Evolutionary conservation across 2,329 filamentous ascomycete genomes (phyloP), one percentile per base, ranked within the genome.

Genomic region (Fusarium algeriense): DNA sequence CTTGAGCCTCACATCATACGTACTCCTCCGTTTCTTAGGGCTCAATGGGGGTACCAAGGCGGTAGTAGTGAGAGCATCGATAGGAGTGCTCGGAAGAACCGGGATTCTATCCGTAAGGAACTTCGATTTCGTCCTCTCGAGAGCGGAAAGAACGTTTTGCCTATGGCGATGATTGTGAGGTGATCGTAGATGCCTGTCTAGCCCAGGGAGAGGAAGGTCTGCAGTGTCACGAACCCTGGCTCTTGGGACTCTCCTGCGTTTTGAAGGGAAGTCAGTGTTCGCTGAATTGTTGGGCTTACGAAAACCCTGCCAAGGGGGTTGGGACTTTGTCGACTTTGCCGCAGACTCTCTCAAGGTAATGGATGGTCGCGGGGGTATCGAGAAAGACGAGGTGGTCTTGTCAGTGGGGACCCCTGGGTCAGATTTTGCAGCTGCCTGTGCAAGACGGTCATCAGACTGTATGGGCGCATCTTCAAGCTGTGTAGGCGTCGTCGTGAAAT

Each of bases 111-210:
- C 70, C 4, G 63, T 60, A 8, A 80, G 57, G 44, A 80, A 80
- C 32, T 76, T 79, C 7, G 65, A 64, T 7, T 78, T 77, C 9
- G 74, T 71, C 20, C 64, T 76, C 53, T 77, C 73, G 11, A 81
- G 71, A 37, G 78, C 70, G 32, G 69, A 69, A 13, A 81, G 65
- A n/a, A 80, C 67, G 17, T 75, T 59, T 49, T 76, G 56, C 15
- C 77, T 73, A 32, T 73, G 67, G 10, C 55, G 68, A 15, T 62
- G 50, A 38, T 69, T 63, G 11, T 44, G 17, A 11, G 60, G 40
- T 12, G 69, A 70, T 19, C 53, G 58, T 9, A 78, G 40, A 34
- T 76, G 73, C 57, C 72, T 69, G 6, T 75, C 70, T 11, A 78
- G 60, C 7, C 66, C 70, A 19, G 74, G 73, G 20, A 78, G 60